Evolutionary conservation across 805 yeast species (phyloP).

Genomic region (Nakazawaea ernobii): DNA sequence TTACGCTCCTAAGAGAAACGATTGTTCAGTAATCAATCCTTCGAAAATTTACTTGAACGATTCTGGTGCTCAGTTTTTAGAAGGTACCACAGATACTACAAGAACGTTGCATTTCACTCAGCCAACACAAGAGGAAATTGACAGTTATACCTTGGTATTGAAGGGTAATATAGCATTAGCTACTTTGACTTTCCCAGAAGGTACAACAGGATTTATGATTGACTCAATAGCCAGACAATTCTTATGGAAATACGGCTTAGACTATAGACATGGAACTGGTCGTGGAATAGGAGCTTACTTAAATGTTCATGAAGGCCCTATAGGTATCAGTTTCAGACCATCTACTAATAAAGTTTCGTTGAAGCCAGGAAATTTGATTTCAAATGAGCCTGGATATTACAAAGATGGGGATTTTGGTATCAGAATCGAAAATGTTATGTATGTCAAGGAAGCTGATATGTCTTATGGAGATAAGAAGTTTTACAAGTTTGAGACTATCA

Average conservation of each 20-base stretch:
- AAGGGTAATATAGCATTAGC: conserved; percentile 52
- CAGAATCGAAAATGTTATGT: conserved; percentile 47
- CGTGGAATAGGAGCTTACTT: conserved; percentile 61
- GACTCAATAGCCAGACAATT: conserved; percentile 55
- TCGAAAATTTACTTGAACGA: conserved; percentile 48
- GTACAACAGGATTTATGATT: conserved; percentile 46
- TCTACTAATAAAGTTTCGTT: conserved; percentile 38
- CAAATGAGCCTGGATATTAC: conserved; percentile 62
- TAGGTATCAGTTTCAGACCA: conserved; percentile 54
- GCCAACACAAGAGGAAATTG: conserved; percentile 41
- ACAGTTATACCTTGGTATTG: conserved; percentile 50
- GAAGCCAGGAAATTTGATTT: conserved; percentile 47
- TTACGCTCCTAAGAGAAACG: conserved; percentile 49
- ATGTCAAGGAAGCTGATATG: conserved; percentile 34
- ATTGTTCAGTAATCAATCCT: conserved; percentile 45
- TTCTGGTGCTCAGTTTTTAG: conserved; percentile 56
- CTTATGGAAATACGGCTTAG: conserved; percentile 52
- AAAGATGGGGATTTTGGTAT: conserved; percentile 57
- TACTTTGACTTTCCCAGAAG: conserved; percentile 45
- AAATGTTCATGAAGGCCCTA: conserved; percentile 60
- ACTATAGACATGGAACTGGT: conserved; percentile 60
- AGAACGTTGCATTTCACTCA: conserved; percentile 50
- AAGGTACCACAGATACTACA: conserved; percentile 63
- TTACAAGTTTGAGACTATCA: conserved; percentile 49
- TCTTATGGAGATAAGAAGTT: conserved; percentile 35